Percentiles rank a stretch among this genome's conserved stretches.
phyloP scores from a whole-genome alignment of 2,329 filamentous ascomycete genomes.

The Penicillium capsulatum region DNA sequence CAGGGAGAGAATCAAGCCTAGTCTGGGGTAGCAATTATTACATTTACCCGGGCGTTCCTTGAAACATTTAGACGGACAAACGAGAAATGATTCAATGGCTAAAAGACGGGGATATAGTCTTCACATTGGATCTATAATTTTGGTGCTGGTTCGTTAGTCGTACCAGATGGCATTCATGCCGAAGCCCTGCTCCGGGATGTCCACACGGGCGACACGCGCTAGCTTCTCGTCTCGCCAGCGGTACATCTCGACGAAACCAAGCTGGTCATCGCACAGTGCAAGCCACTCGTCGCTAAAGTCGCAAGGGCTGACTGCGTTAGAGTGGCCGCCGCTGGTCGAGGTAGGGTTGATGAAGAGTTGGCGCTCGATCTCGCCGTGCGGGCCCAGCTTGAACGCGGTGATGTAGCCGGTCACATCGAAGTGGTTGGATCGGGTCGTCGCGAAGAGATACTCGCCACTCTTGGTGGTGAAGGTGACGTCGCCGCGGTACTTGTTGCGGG shows the following conservation, averaged over 20 bases:
- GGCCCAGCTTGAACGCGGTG: conserved; percentile 68
- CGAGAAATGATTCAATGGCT: too few species aligned
- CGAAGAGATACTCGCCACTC: conserved; percentile 73
- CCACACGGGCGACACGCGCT: conserved; percentile 68
- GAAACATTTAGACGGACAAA: too few species aligned
- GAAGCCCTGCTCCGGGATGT: conserved; percentile 82
- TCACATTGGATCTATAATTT: conserved; percentile 2
- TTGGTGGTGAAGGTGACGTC: conserved; percentile 74
- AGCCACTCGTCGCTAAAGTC: conserved; percentile 84
- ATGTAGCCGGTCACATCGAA: conserved; percentile 76
- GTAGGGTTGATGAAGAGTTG: conserved; percentile 81
- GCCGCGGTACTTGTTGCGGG: conserved; percentile 65
- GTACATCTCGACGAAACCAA: conserved; percentile 84
- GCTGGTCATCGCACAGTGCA: conserved; percentile 83
- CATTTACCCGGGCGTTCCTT: too few species aligned
- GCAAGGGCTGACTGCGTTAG: conserved; percentile 79
- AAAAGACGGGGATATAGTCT: too few species aligned
- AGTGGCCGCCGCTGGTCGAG: conserved; percentile 81
- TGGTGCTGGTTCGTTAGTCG: conserved; percentile 49
- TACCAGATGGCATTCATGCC: conserved; percentile 98
- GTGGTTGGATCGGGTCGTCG: conserved; percentile 74
- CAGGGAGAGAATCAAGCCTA: too few species aligned
- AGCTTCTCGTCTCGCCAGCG: conserved; percentile 79
- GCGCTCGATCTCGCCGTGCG: conserved; percentile 66
- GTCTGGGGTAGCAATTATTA: too few species aligned